These are phyloP conservation scores for Coprinellus aureogranulatus DNA, from an alignment of 768 basidiomycete genomes.

Conservation along the genomic window DNA sequence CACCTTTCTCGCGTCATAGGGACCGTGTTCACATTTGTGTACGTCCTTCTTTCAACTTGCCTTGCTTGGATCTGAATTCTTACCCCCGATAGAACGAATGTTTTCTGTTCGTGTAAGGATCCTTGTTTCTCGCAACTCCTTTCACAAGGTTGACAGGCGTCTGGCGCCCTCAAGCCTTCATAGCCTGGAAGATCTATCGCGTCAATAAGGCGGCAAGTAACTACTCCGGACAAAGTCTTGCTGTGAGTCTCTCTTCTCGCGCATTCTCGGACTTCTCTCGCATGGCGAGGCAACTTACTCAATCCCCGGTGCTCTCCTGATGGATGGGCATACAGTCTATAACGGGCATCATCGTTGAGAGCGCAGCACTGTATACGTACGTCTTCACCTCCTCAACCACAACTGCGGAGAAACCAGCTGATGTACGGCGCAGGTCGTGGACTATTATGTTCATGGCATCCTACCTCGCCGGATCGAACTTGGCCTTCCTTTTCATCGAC, in stretches of 20 bases:
- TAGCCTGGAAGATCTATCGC: conserved; percentile 9
- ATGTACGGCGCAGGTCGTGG: conserved; percentile 1
- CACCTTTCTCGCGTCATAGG: neutral
- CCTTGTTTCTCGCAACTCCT: too few species aligned
- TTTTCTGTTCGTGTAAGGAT: conserved; percentile 8
- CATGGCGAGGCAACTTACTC: neutral
- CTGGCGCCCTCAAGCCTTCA: neutral
- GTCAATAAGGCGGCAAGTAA: conserved; percentile 8
- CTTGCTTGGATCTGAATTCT: neutral
- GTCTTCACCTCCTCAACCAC: neutral
- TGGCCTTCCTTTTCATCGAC: conserved; percentile 12
- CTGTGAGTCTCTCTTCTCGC: neutral
- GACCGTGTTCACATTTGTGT: too few species aligned
- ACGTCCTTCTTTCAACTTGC: neutral
- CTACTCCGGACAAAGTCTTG: conserved; percentile 6
- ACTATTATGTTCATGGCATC: conserved; percentile 12
- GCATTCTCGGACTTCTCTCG: neutral
- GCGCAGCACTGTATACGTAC: conserved; percentile 15
- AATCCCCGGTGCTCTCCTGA: neutral
- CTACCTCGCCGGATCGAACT: conserved; percentile 5
- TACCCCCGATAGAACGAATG: conserved; percentile 5
- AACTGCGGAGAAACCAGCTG: too few species aligned
- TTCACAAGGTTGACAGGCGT: too few species aligned
- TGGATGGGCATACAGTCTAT: conserved; percentile 1
- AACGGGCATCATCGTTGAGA: conserved; percentile 14